Evolutionary conservation across 306 rosid genomes (phyloP).

Genomic region (Rosa persica): DNA sequence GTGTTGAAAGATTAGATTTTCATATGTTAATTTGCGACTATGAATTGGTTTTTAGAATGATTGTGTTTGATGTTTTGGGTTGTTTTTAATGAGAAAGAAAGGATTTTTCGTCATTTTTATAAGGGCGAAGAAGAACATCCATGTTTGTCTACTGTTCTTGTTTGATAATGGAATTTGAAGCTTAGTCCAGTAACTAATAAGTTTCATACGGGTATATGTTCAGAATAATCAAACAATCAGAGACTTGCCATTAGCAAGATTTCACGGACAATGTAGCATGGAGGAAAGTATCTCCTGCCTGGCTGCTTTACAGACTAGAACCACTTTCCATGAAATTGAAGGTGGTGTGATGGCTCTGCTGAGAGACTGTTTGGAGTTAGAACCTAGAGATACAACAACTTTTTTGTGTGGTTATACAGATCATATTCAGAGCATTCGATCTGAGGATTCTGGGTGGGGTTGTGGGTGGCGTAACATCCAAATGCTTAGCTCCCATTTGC

Average conservation of each 20-base stretch:
- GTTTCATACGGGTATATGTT: slow-evolving; percentile 22
- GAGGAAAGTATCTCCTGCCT: slow-evolving; percentile 47
- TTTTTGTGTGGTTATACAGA: slow-evolving; percentile 65
- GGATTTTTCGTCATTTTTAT: not conserved
- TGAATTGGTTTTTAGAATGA: not conserved
- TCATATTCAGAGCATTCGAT: slow-evolving; percentile 66
- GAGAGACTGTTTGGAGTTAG: slow-evolving; percentile 68
- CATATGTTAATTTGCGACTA: not conserved
- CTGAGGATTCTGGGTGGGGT: slow-evolving; percentile 80
- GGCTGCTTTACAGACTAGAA: slow-evolving; percentile 55
- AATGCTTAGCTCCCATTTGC: slow-evolving; percentile 74
- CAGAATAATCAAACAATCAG: slow-evolving; percentile 35
- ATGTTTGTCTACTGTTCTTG: slow-evolving; percentile 2
- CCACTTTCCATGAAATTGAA: slow-evolving; percentile 52
- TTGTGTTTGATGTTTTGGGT: not conserved
- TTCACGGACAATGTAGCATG: slow-evolving; percentile 29
- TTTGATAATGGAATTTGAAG: not conserved
- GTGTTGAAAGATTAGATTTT: not conserved
- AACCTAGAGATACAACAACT: slow-evolving; percentile 44
- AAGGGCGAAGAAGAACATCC: not conserved
- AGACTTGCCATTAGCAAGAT: slow-evolving; percentile 19
- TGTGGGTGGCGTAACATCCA: slow-evolving; percentile 93
- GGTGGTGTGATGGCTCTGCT: slow-evolving; percentile 61
- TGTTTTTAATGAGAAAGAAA: no score
- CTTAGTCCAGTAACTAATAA: not conserved